Base-by-base conservation (phyloP, 2,329 filamentous ascomycete genomes). In the Penicillium janthinellum region DNA sequence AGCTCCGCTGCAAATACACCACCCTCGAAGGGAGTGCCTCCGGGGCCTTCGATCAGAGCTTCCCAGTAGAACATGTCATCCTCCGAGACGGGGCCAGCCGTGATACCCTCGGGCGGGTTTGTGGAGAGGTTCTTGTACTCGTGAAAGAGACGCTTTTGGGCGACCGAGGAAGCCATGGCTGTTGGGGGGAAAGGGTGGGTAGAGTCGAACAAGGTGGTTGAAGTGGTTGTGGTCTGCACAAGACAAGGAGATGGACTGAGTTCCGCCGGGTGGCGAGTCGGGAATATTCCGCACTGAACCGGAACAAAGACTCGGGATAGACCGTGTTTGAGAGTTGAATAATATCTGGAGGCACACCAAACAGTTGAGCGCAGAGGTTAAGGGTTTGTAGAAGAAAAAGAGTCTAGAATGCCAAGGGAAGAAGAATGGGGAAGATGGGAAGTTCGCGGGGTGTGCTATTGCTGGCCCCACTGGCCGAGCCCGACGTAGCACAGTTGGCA, bases 51-150 rank as follows among this genome's bases (percentile, higher is more conserved):
- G 71, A 99, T 98, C 63, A 98, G 82, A 8, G 93, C 95, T 80
- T 99, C 95, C 95, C 95, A 99, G 72, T 91, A 83, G 70, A 97
- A 90, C 73, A 98, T 88, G 80, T 99, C 92, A 76, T 98, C 95
- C 82, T 99, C 95, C 65, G 86, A 90, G 62, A 97, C 83, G 37
- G 95, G 95, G 20, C 95, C 95, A 15, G 95, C 95, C 60, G 91
- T 96, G 79, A 99, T 98, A 76, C 95, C 95, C 63, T 98, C 94
- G n/a, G 94, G 94, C 0, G 94, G 92, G 78, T 96, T 95, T 73
- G 92, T 94, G 64, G 92, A 95, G 64, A 99, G 89, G 64, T 90
- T 88, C 73, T 91, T 91, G 83, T 99, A 99, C 83, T 99, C 95
- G 80, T 94, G 91, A 75, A 98, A 92, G 68, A 99, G 90, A 44